These are phyloP conservation scores for Aspergillus ellipticus DNA, from an alignment of 495 filamentous ascomycete genomes.

Conservation along the genomic window DNA sequence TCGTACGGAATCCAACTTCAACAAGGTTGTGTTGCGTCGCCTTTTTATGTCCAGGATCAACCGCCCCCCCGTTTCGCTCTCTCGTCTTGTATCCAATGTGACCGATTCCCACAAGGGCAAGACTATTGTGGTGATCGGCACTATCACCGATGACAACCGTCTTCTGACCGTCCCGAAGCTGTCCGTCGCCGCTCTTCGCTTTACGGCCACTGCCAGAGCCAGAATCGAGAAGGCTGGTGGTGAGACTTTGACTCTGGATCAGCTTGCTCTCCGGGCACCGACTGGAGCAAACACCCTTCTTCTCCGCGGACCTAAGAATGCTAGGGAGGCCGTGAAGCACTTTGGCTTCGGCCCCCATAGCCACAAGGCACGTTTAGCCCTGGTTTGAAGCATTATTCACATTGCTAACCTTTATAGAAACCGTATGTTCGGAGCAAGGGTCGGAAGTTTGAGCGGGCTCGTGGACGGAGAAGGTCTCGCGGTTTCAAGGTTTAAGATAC, in stretches of 20 bases:
- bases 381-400: not conserved
- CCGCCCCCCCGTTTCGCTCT: conserved; percentile 90
- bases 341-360: conserved; percentile 97
- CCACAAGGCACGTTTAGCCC: conserved; percentile 68
- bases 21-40: conserved; percentile 92
- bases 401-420: conserved; percentile 56
- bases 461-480: conserved; percentile 91
- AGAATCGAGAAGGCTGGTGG: conserved; percentile 90
- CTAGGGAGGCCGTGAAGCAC: conserved; percentile 96
- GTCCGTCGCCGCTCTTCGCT: conserved; percentile 84
- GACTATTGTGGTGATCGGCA: conserved; percentile 88
- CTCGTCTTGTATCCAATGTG: conserved; percentile 70
- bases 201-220: conserved; percentile 92
- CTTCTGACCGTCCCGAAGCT: conserved; percentile 86
- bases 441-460: conserved; percentile 96
- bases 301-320: conserved; percentile 93
- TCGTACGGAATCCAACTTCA: conserved; percentile 94
- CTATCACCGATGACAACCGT: conserved; percentile 95
- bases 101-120: conserved; percentile 72
- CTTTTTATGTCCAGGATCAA: conserved; percentile 98
- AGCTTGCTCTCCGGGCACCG: conserved; percentile 88
- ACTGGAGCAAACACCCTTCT: conserved; percentile 93
- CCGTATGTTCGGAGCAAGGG: conserved; percentile 97
- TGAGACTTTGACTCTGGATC: conserved; percentile 90
- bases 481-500: conserved; percentile 94